Evolutionary conservation across 768 basidiomycete species (phyloP), one percentile per base, ranked within the genome.

Genomic region (Podaxis sp.): DNA sequence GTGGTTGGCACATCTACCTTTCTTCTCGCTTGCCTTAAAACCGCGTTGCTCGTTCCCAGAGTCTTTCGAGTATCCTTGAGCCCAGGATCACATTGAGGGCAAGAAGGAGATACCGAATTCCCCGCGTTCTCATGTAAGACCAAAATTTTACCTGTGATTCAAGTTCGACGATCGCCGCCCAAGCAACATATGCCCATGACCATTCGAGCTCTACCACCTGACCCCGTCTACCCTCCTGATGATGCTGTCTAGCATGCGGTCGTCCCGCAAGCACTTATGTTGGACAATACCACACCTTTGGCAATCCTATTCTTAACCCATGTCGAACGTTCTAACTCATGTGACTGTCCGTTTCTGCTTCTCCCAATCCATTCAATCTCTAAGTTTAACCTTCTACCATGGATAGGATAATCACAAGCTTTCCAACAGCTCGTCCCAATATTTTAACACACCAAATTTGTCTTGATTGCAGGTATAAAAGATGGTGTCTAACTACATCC

Each of bases 61-160:
- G n/a, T 20, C 44, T 8, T 22, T 10, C 7, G 10, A 17, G 7
- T 20, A 20, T 17, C 20, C 15, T 46, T 46, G 44, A 46, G 7
- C 7, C 44, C 44, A 46, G n/a, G 20, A 22, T 46, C 15, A 22
- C 44, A 20, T 17, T 46, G n/a, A 46, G 44, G 3, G 44, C 44
- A 46, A 46, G 12, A 20, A 46, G 44, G n/a, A 40, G 36, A 11
- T 56, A 22, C 26, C 4, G 13, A 40, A 38, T 24, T 22, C 37
- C 24, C 37, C 38, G 10, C 13, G n/a, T 56, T 56, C 54, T 56
- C 54, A 56, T 56, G 38, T 17, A 56, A 26, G 8, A 41, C 38
- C 12, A 24, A 26, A 51, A 22, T 20, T 26, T 60, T 60, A 20
- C 58, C 30, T 51, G 58, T 60, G 58, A 60, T 60, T 60, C 26